Evolutionary conservation across 768 basidiomycete genomes (phyloP).

Genomic region (Exsudoporus frostii): DNA sequence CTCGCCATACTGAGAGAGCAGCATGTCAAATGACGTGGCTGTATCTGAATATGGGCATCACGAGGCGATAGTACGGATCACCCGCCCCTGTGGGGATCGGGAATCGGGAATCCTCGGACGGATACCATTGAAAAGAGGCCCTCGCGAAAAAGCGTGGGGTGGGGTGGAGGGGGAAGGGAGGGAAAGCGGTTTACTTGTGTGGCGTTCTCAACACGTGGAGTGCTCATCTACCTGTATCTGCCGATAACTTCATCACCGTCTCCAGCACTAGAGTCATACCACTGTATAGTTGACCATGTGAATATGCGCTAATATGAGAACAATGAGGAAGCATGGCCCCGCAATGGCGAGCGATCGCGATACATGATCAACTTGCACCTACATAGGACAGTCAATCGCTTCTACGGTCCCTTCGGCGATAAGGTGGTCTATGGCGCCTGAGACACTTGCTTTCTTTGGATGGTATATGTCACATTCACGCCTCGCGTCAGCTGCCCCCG

Average conservation of each 20-base stretch:
- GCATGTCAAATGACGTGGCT: slow-evolving; percentile 3
- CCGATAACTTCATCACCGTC: not conserved
- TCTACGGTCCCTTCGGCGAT: slow-evolving; percentile 17
- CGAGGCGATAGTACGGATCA: slow-evolving; percentile 19
- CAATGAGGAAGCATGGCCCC: slow-evolving; percentile 20
- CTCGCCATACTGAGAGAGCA: not conserved
- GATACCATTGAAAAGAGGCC: not conserved
- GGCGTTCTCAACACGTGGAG: slow-evolving; percentile 8
- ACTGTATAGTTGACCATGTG: not conserved
- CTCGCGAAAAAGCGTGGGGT: not conserved
- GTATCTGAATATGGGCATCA: slow-evolving; percentile 10
- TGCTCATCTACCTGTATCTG: not conserved
- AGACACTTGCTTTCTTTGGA: not conserved
- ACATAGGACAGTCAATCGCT: slow-evolving; percentile 17
- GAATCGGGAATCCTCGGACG: slow-evolving; percentile 18
- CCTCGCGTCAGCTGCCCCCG: slow-evolving; percentile 16
- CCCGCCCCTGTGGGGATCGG: slow-evolving; percentile 1
- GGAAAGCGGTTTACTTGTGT: not conserved
- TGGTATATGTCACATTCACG: not conserved
- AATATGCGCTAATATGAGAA: slow-evolving; percentile 8
- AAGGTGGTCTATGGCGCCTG: slow-evolving; percentile 4
- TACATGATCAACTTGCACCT: slow-evolving; percentile 3
- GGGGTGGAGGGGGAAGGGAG: not conserved
- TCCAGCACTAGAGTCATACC: not conserved
- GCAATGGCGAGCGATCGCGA: slow-evolving; percentile 4